Conservation (phyloP, 805 yeast species). For the Kuraishia borneana region DNA sequence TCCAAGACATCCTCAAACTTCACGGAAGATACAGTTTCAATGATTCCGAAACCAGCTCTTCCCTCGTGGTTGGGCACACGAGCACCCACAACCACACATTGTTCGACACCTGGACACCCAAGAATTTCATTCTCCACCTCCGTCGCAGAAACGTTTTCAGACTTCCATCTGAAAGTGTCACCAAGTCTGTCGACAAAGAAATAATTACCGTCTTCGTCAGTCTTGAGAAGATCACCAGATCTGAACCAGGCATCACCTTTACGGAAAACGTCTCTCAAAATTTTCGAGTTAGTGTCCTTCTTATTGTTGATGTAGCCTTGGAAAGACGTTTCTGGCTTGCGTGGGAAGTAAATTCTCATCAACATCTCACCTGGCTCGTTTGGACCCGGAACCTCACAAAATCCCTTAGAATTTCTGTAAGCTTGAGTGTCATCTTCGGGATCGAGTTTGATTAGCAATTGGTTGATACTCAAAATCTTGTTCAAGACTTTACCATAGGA, state of each 20-base stretch:
- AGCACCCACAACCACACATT: slow-evolving; percentile 81
- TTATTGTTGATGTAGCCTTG: slow-evolving; percentile 85
- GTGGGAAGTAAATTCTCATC: slow-evolving; percentile 55
- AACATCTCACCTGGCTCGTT: slow-evolving; percentile 83
- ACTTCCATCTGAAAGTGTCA: slow-evolving; percentile 94
- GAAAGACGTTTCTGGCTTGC: slow-evolving; percentile 61
- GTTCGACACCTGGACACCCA: slow-evolving; percentile 33
- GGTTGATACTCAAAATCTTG: slow-evolving; percentile 38
- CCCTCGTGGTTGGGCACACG: slow-evolving; percentile 85
- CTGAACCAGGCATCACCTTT: slow-evolving; percentile 90
- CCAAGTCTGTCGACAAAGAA: slow-evolving; percentile 90
- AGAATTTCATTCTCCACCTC: slow-evolving; percentile 79
- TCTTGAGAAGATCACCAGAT: slow-evolving; percentile 71
- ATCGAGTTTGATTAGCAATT: slow-evolving; percentile 61
- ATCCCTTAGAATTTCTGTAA: slow-evolving; percentile 60
- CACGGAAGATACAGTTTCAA: no score
- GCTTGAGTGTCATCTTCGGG: slow-evolving; percentile 66
- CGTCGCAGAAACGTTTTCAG: slow-evolving; percentile 88
- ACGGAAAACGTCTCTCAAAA: slow-evolving; percentile 59
- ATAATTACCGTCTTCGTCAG: slow-evolving; percentile 57
- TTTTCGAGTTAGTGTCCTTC: slow-evolving; percentile 68
- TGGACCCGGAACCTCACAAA: slow-evolving; percentile 38
- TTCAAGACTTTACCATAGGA: slow-evolving; percentile 56
- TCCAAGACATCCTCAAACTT: slow-evolving; percentile 22
- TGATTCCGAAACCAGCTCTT: slow-evolving; percentile 82